Evolutionary conservation across 2,329 filamentous ascomycete species (phyloP).

Genomic region (Talaromyces sp.): DNA sequence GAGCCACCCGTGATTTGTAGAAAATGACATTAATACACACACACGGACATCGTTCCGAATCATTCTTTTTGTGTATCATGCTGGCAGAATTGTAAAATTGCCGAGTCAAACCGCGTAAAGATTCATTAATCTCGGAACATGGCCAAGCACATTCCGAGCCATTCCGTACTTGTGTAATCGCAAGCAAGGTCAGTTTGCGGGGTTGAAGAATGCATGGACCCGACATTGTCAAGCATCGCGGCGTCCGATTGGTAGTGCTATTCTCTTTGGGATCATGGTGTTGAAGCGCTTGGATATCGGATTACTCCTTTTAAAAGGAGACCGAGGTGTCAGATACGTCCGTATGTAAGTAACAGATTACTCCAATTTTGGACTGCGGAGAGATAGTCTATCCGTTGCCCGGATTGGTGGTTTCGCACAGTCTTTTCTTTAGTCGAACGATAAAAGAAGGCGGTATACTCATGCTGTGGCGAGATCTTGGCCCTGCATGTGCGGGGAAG

Average conservation of each 20-base stretch:
- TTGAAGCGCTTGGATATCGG: neutral
- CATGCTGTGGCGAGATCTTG: neutral
- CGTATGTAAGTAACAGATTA: neutral
- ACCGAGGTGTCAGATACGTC: neutral
- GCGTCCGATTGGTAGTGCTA: neutral
- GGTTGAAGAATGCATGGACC: neutral
- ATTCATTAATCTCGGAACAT: neutral
- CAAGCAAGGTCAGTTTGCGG: neutral
- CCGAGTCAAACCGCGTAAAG: neutral
- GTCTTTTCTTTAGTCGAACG: neutral
- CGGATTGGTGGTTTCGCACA: neutral
- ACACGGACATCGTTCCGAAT: neutral
- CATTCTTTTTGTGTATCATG: neutral
- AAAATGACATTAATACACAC: neutral
- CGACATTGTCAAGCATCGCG: neutral
- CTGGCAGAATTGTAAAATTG: neutral
- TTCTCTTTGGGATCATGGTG: neutral
- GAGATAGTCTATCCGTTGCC: neutral
- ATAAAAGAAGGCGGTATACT: neutral
- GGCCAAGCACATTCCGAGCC: neutral
- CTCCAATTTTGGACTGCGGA: neutral
- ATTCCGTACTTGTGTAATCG: neutral
- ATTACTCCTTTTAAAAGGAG: neutral
- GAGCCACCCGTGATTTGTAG: too few species aligned
- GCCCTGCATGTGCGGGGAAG: slow-evolving; percentile 1